phyloP scores from a whole-genome alignment of 257 asterid genomes.

The Forsythia viridissima region DNA sequence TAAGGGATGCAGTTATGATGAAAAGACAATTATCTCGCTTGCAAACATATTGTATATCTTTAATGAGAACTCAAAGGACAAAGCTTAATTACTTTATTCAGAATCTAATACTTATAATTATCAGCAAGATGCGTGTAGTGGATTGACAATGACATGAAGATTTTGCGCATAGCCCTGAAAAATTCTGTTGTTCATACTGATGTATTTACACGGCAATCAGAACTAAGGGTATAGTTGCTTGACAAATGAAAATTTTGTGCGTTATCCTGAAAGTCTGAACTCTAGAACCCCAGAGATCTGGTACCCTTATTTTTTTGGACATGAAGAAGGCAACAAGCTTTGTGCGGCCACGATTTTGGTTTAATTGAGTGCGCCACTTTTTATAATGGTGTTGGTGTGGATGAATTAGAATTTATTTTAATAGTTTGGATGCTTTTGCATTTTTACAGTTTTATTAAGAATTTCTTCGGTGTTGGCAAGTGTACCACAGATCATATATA shows the following conservation, averaged over 20 bases:
- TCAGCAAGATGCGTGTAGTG: background rate
- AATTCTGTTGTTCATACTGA: background rate
- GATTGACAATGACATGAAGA: background rate
- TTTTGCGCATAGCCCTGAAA: background rate
- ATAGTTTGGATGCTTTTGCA: background rate
- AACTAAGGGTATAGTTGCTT: background rate
- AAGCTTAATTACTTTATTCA: background rate
- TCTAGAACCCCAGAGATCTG: background rate
- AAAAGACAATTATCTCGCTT: too few relatives aligned
- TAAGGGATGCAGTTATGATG: too few relatives aligned
- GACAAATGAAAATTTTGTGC: background rate
- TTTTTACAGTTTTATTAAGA: background rate
- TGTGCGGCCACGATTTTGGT: background rate
- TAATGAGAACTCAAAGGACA: background rate
- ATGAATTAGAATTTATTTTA: too few relatives aligned
- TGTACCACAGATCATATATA: background rate
- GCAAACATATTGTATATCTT: background rate
- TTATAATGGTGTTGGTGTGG: background rate
- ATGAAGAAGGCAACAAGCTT: background rate
- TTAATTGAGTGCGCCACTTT: too few relatives aligned
- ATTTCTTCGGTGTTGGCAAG: background rate
- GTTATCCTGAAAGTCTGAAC: background rate
- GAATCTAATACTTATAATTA: too few relatives aligned
- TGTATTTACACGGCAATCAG: background rate
- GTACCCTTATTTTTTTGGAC: background rate